These are phyloP conservation scores for Stevia rebaudiana DNA, from an alignment of 140 eudicot species.

Conservation along the genomic window DNA sequence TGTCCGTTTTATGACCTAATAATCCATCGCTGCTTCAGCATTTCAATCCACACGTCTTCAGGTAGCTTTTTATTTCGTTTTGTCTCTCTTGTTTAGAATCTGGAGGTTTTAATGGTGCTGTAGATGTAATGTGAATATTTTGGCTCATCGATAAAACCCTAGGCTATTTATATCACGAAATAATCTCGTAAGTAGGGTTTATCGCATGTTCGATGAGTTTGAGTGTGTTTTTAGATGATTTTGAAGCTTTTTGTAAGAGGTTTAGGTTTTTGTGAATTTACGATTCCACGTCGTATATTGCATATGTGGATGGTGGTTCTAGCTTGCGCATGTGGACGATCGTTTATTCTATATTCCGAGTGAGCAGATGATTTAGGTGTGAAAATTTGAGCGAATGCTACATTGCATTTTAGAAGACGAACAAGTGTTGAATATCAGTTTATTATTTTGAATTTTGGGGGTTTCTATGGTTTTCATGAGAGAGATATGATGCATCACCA, in stretches of 20 bases:
- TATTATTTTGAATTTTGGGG: not conserved
- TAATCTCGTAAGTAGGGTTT: constrained; percentile 20
- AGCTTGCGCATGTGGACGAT: not conserved
- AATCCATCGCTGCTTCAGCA: constrained; percentile 8
- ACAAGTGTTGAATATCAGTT: not conserved
- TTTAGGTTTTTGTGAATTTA: not conserved
- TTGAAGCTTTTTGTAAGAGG: not conserved
- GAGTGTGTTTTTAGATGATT: not conserved
- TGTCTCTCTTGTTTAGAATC: not conserved
- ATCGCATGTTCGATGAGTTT: not conserved
- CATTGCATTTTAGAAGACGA: not conserved
- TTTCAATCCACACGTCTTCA: constrained; percentile 15
- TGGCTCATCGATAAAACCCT: constrained; percentile 18
- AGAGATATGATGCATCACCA: not conserved
- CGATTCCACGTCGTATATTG: constrained; percentile 2
- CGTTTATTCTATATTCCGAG: not conserved
- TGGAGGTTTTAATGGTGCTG: constrained; percentile 3
- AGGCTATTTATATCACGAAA: constrained; percentile 9
- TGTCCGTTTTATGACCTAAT: constrained; percentile 8
- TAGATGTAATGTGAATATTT: constrained; percentile 8
- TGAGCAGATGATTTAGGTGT: not conserved
- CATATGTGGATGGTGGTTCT: constrained; percentile 2
- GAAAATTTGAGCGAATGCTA: not conserved
- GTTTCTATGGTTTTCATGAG: not conserved
- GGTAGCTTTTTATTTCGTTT: constrained; percentile 6